phyloP scores from a whole-genome alignment of 2,329 filamentous ascomycete species.

The Magnaporthiopsis incrustans region DNA sequence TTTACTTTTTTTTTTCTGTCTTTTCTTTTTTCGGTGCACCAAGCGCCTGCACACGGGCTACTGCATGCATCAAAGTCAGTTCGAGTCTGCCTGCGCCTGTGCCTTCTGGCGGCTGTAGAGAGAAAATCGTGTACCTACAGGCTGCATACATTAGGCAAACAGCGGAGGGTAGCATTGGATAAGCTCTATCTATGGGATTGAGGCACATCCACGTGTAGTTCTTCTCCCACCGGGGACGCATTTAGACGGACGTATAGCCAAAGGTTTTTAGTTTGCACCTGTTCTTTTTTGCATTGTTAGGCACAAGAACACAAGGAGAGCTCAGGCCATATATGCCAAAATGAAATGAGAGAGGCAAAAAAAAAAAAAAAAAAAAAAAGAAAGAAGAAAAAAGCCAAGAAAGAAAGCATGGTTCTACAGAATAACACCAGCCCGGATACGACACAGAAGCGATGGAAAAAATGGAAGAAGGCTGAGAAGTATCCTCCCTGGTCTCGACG shows the following conservation, averaged over 20 bases:
- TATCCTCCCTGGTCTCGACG: conserved; percentile 6
- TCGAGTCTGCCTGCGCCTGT: not conserved
- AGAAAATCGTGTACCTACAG: not conserved
- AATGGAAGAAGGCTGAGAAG: conserved; percentile 9
- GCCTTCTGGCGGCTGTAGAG: not conserved
- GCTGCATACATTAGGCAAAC: not conserved
- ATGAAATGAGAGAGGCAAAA: not conserved
- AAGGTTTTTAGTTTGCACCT: not conserved
- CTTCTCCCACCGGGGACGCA: not conserved
- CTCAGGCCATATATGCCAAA: too few relatives aligned
- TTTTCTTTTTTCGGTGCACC: not conserved
- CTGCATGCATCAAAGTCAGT: not conserved
- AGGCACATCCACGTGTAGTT: not conserved
- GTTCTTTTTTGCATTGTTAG: not conserved
- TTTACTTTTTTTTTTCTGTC: not conserved
- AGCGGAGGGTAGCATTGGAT: not conserved
- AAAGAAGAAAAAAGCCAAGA: too few relatives aligned
- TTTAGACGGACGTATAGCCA: not conserved
- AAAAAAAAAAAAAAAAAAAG: not conserved
- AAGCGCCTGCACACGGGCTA: not conserved
- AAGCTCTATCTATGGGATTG: not conserved
- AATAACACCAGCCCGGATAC: not conserved
- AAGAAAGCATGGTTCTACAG: not conserved
- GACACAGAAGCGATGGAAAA: not conserved
- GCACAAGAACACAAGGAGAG: not conserved